These are phyloP conservation scores for Termitomyces sp. DNA, from an alignment of 768 basidiomycete species.

Conservation along the genomic window DNA sequence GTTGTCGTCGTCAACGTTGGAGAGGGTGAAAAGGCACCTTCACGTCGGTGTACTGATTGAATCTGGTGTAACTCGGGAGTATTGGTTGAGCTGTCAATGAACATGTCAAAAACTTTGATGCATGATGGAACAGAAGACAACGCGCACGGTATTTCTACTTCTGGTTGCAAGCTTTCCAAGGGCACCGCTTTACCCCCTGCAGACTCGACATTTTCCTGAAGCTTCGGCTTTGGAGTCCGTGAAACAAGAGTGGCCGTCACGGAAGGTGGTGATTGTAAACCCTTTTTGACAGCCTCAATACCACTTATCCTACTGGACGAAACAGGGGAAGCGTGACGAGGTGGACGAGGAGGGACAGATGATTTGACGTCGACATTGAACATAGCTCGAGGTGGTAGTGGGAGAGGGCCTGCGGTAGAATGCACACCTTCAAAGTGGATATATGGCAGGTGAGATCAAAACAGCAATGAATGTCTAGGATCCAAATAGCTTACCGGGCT, in stretches of 20 bases:
- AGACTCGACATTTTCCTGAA: slow-evolving; percentile 4
- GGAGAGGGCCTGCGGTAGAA: slow-evolving; percentile 68
- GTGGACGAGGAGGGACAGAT: slow-evolving; percentile 56
- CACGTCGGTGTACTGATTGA: slow-evolving; percentile 41
- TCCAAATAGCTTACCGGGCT: slow-evolving; percentile 42
- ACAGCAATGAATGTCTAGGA: background rate
- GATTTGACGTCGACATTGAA: slow-evolving; percentile 40
- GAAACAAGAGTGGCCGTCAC: slow-evolving; percentile 43
- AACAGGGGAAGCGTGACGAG: slow-evolving; percentile 55
- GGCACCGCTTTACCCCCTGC: background rate
- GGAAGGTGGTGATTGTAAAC: slow-evolving; percentile 53
- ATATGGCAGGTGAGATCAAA: slow-evolving; percentile 13
- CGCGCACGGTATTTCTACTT: slow-evolving; percentile 11
- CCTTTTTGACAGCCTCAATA: slow-evolving; percentile 53
- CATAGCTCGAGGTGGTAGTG: slow-evolving; percentile 51
- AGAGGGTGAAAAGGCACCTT: slow-evolving; percentile 63
- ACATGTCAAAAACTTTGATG: slow-evolving; percentile 6
- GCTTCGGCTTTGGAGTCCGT: slow-evolving; percentile 9
- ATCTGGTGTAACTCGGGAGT: slow-evolving; percentile 12
- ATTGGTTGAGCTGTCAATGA: slow-evolving; percentile 7
- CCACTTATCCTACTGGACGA: slow-evolving; percentile 40
- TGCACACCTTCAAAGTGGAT: slow-evolving; percentile 38
- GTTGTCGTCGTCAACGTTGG: slow-evolving; percentile 16
- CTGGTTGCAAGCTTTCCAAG: slow-evolving; percentile 2
- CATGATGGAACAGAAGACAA: slow-evolving; percentile 1